These are phyloP conservation scores for Pistacia vera DNA, from an alignment of 345 rosid species.

Conservation along the genomic window DNA sequence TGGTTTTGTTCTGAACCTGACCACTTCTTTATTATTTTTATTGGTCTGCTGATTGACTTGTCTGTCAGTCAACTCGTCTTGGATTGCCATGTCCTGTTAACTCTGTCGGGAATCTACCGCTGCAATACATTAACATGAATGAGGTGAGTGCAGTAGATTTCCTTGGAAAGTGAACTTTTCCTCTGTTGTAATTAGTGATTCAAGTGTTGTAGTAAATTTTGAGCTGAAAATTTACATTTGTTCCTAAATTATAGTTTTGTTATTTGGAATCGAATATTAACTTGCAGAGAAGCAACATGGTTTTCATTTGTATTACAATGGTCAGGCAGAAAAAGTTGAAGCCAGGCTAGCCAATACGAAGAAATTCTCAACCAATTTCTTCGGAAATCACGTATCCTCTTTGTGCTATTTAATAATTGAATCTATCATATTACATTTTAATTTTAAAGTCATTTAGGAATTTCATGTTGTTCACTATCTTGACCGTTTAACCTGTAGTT, in stretches of 20 bases:
- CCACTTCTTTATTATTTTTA: slow-evolving; percentile 7
- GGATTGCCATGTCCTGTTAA: slow-evolving; percentile 93
- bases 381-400: slow-evolving; percentile 83
- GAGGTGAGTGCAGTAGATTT: slow-evolving; percentile 53
- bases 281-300: slow-evolving; percentile 12
- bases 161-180: not conserved
- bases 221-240: not conserved
- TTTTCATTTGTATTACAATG: slow-evolving; percentile 16
- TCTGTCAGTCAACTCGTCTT: slow-evolving; percentile 81
- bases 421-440: not conserved
- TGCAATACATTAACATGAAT: slow-evolving; percentile 68
- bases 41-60: slow-evolving; percentile 25
- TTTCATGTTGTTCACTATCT: not conserved
- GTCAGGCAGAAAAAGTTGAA: slow-evolving; percentile 88
- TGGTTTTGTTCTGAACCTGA: not conserved
- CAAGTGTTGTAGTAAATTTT: not conserved
- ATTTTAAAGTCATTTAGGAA: not conserved
- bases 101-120: slow-evolving; percentile 93
- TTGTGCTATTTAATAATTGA: not conserved
- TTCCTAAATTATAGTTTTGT: slow-evolving; percentile 4
- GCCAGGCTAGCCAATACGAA: slow-evolving; percentile 93
- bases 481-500: slow-evolving; percentile 12
- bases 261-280: slow-evolving; percentile 1
- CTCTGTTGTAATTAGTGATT: not conserved
- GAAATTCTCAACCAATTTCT: slow-evolving; percentile 89